Base-by-base conservation (phyloP, 495 filamentous ascomycete genomes). In the Aspergillus asperescens region DNA sequence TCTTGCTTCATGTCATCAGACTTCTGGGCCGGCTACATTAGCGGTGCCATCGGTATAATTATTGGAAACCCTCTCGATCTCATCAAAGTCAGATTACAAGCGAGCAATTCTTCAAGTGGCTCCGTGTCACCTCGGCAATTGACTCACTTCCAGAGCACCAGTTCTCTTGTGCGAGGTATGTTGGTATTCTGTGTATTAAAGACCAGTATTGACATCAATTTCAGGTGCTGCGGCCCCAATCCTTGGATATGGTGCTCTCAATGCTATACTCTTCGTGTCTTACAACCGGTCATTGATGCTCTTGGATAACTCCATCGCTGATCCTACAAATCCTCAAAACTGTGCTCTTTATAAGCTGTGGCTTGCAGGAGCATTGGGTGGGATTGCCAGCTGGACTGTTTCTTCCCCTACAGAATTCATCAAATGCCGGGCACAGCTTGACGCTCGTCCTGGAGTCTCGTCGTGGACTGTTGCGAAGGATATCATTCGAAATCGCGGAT, bases 61-160 rank as follows among this genome's bases (percentile, higher is more conserved):
- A 84, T 95, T 48, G 90, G 90, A 53, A 94, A 93, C 56, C 90
- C 90, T 2, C 73, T 96, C 0, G 90, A 95, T 60, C 73, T 95
- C 2, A 73, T 93, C 59, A 96, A 96, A 72, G 87, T 90, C 37
- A 82, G 80, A 25, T 71, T 90, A 4, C 90, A 96, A 75, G 84
- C 88, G 39, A 75, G 75, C 28, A 56, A 62, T 13, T 52, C 57
- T 48, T 50, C 59, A 48, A 62, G 61, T 52, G 46, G 50, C 27
- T 49, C 47, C 60, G 49, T 54, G 53, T 54, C 63, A 48, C 56
- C 56, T 50, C 55, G 60, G 42, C 57, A 58, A 41, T 29, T 62
- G 41, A 66, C 54, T 50, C 69, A 72, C 18, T 72, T 79, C 29
- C 76, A 80, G 43, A 66, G 53, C 35, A 60, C 66, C 18, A 69